Evolutionary conservation across 208 protist species (phyloP), one percentile per base, ranked within the genome.

Genomic region (Crithidia thermophila): DNA sequence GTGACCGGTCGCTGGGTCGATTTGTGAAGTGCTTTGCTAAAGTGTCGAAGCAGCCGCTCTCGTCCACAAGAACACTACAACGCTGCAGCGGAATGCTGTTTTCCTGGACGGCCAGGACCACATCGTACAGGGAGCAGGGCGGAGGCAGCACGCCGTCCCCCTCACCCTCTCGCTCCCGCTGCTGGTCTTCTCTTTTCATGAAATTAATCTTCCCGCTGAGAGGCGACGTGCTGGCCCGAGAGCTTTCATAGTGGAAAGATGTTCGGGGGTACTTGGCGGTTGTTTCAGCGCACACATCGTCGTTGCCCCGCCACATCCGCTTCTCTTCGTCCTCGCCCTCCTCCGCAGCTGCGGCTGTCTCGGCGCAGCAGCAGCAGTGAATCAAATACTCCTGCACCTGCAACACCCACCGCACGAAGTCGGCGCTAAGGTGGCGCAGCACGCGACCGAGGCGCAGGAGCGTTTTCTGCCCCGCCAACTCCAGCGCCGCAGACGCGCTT

Each of bases 401-500:
- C 39, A 91, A 45, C 16, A 85, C 67, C 83, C 83, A 93, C 14
- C 71, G 42, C 25, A 20, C 27, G 42, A 86, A 77, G 37, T 79
- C 49, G 3, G 75, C 66, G 64, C 78, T 51, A 8, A 86, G 46
- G 10, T 52, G 40, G n/a, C 57, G 75, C 36, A 82, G 67, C 14
- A 85, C 66, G 4, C 57, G 46, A 16, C 53, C 28, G 21, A 93
- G 69, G 16, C 84, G 81, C 36, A 20, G 18, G 0, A 93, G 61
- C 16, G 75, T 55, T n/a, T 72, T 49, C 43, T 42, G 51, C 16
- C 79, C 72, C 3, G 87, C 75, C 16, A 42, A 21, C 9, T 57
- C 51, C 40, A 93, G 55, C 34, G 75, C 87, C 18, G 27, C 21
- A 16, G 34, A 14, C 1, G 75, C 76, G 8, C 53, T 31, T 27